Evolutionary conservation across 2,329 filamentous ascomycete species (phyloP).

Genomic region (Fusarium armeniacum): DNA sequence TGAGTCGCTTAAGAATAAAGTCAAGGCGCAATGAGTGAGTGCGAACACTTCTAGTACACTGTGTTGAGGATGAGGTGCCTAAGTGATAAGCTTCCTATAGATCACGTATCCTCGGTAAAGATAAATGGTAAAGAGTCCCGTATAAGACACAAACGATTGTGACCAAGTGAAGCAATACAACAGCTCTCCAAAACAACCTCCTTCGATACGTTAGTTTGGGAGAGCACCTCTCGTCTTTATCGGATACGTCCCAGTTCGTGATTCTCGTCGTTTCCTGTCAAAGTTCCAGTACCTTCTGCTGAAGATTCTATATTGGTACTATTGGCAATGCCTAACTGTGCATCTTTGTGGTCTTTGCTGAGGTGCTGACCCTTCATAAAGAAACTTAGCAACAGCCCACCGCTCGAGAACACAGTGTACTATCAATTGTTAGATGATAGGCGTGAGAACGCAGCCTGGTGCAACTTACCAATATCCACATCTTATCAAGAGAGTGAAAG

Average conservation of each 20-base stretch:
- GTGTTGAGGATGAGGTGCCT: neutral
- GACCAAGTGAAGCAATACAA: neutral
- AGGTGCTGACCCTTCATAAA: constrained; percentile 45
- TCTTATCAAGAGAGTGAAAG: constrained; percentile 43
- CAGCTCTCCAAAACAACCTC: too few species aligned
- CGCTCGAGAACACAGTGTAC: constrained; percentile 41
- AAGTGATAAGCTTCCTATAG: neutral
- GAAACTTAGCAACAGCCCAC: constrained; percentile 38
- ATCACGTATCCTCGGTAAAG: neutral
- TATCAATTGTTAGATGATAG: neutral
- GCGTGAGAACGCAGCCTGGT: too few species aligned
- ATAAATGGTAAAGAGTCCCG: neutral
- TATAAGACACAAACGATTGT: neutral
- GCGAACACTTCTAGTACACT: constrained; percentile 7
- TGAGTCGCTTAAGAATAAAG: neutral
- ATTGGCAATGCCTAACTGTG: constrained; percentile 34
- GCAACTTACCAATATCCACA: constrained; percentile 51
- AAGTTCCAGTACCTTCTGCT: neutral
- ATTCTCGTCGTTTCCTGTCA: neutral
- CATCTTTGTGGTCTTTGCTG: constrained; percentile 43
- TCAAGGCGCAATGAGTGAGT: neutral
- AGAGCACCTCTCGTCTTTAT: neutral
- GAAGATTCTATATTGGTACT: neutral
- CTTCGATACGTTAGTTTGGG: neutral
- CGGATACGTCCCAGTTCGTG: neutral